Evolutionary conservation across 2,329 filamentous ascomycete genomes (phyloP), one percentile per base, ranked within the genome.

Genomic region (Alternaria alternata): DNA sequence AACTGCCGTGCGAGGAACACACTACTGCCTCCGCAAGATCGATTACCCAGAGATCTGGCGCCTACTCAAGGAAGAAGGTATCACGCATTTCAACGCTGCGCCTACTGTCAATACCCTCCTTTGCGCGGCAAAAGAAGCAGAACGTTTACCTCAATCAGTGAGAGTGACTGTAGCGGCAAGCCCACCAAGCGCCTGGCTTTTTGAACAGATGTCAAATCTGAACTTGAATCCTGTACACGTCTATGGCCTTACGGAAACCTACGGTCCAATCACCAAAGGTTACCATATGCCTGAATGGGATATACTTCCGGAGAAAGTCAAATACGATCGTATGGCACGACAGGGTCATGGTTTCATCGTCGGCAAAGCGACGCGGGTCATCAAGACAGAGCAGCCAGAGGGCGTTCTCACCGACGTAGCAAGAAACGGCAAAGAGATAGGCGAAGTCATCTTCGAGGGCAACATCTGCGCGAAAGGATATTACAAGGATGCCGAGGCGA

Each of bases 31-130:
- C 18, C 87, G 95, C 62, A 98, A 97, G 82, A 92, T 99, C 66
- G 93, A 98, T 79, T 99, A 99, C 75, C 88, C 92, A 0, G 84
- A 94, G 59, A 96, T 99, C 61, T 99, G 95, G 95, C 86, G 87
- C 49, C 81, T 99, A 4, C 82, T 99, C 34, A 96, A 93, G 73
- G 87, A 93, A 53, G 92, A 98, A 78, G 84, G 87, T 7, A 91
- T 99, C 65, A 98, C 93, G 0, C 95, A 99, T 79, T 98, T 96
- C 82, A 96, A 94, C 74, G 94, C 94, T 1, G 95, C 94, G 0
- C 95, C 95, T 0, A 99, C 95, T 0, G 95, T 99, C 53, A 98
- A 98, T 77, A 99, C 94, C 0, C 82, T 98, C 1, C 87, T 99
- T 3, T 97, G 95, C 74, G 90, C 90, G 12, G 86, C 91, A 3